Percentiles rank a stretch among this genome's conserved stretches.
These are phyloP conservation scores for Mortierella sp. DNA, from an alignment of 371 early-diverging fungal genomes.

Conservation along the genomic window DNA sequence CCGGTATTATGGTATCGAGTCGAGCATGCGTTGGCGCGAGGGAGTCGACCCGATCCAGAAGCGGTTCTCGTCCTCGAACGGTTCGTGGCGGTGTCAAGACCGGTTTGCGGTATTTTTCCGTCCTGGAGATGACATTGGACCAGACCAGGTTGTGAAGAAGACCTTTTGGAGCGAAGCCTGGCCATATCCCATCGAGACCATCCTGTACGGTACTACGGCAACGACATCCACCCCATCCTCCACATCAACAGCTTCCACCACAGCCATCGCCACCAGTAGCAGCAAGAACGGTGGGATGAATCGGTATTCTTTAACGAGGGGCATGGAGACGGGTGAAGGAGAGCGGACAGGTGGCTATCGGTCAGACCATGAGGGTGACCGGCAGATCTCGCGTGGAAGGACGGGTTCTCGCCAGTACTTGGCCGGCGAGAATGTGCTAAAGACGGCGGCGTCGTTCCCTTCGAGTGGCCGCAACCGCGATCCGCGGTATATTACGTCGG, in stretches of 20 bases:
- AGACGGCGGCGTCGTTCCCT: slow-evolving; percentile 42
- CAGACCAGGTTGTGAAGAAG: slow-evolving; percentile 55
- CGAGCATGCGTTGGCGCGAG: slow-evolving; percentile 58
- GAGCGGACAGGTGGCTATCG: slow-evolving; percentile 17
- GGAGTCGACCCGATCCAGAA: slow-evolving; percentile 53
- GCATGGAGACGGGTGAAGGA: not conserved
- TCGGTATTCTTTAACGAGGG: slow-evolving; percentile 3
- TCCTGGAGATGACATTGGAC: slow-evolving; percentile 49
- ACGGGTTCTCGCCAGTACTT: slow-evolving; percentile 19
- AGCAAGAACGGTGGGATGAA: not conserved
- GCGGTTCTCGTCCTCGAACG: slow-evolving; percentile 51
- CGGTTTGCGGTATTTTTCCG: slow-evolving; percentile 54
- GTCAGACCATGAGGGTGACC: slow-evolving; percentile 38
- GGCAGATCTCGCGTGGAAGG: slow-evolving; percentile 16
- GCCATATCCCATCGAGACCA: slow-evolving; percentile 56
- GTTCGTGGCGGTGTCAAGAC: slow-evolving; percentile 55
- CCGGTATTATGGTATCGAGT: slow-evolving; percentile 53
- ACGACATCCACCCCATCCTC: not conserved
- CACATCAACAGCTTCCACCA: not conserved
- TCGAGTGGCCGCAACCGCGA: slow-evolving; percentile 22
- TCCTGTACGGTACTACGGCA: slow-evolving; percentile 41
- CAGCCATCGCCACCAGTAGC: not conserved
- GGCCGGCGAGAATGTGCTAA: slow-evolving; percentile 23
- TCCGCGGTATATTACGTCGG: slow-evolving; percentile 49
- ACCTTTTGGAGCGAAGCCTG: slow-evolving; percentile 59